Percentiles rank a stretch among this genome's conserved stretches.
Conservation (phyloP, 2,329 filamentous ascomycete genomes). For the Fusarium longipes region DNA sequence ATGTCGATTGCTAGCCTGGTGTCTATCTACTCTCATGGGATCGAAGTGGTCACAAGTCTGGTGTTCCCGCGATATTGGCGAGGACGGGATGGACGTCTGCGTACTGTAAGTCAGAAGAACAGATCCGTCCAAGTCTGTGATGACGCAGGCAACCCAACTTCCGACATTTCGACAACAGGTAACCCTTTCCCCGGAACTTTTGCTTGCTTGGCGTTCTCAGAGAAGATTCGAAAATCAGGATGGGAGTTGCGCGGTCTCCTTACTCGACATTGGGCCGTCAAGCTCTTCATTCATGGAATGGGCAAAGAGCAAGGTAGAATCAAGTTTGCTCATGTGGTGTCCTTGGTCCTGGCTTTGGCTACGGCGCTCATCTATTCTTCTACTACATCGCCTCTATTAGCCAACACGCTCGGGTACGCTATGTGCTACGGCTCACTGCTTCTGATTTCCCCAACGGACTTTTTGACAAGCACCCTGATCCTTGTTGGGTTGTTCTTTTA, state of each 20-base stretch:
- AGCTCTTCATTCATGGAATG: constrained; percentile 63
- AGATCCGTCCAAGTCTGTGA: constrained; percentile 55
- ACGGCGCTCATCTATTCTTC: constrained; percentile 75
- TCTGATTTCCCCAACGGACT: constrained; percentile 88
- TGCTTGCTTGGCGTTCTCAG: constrained; percentile 50
- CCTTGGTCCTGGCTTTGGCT: constrained; percentile 64
- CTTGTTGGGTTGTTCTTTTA: constrained; percentile 88
- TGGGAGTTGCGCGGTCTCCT: constrained; percentile 66
- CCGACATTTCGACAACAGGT: constrained; percentile 37
- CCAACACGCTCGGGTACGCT: constrained; percentile 87
- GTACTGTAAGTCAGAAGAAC: constrained; percentile 57
- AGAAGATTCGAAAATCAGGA: constrained; percentile 36
- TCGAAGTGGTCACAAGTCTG: constrained; percentile 73
- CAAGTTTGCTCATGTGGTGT: constrained; percentile 68
- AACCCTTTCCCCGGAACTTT: constrained; percentile 51
- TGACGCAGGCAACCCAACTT: constrained; percentile 47
- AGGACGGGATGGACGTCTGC: constrained; percentile 55
- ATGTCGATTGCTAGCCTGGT: constrained; percentile 82
- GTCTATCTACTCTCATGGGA: constrained; percentile 76
- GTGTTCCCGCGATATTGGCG: constrained; percentile 80
- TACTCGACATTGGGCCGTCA: constrained; percentile 63
- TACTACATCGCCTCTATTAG: constrained; percentile 68
- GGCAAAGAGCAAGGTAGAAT: constrained; percentile 60
- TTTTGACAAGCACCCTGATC: constrained; percentile 82
- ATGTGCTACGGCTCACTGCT: constrained; percentile 87